Percentiles rank a stretch among this genome's conserved stretches.
These are phyloP conservation scores for Cytospora piceae DNA, from an alignment of 2,329 filamentous ascomycete genomes.

Conservation along the genomic window DNA sequence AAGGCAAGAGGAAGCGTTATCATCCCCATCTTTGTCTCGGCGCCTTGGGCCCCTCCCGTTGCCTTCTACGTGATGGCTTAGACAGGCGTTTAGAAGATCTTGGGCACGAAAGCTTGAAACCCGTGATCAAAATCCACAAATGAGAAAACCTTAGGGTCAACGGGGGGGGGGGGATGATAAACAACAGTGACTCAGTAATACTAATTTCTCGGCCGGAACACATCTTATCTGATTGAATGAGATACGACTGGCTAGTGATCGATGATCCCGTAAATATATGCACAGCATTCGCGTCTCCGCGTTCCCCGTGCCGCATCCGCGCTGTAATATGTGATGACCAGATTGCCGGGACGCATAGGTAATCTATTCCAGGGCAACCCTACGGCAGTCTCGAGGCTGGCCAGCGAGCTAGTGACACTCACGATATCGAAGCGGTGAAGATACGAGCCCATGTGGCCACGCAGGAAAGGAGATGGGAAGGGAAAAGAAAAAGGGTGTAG, in stretches of 20 bases:
- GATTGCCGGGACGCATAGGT: constrained; percentile 24
- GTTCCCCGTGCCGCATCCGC: constrained; percentile 17
- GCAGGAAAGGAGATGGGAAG: not conserved
- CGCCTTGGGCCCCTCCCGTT: constrained; percentile 6
- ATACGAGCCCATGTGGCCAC: constrained; percentile 21
- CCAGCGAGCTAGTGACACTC: not conserved
- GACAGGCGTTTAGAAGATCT: constrained; percentile 3
- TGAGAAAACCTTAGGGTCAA: not conserved
- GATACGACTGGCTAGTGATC: constrained; percentile 11
- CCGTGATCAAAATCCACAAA: constrained; percentile 1
- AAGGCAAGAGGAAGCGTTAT: not conserved
- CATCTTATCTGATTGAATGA: constrained; percentile 7
- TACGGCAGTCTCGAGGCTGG: not conserved
- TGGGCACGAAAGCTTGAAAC: not conserved
- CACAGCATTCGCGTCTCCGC: constrained; percentile 15
- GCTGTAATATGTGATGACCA: constrained; percentile 30
- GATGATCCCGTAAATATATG: constrained; percentile 10
- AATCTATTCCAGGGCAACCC: constrained; percentile 11
- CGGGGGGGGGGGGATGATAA: not conserved
- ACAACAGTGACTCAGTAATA: not conserved
- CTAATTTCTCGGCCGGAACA: constrained; percentile 13
- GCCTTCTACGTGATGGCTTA: constrained; percentile 7
- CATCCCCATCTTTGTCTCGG: constrained; percentile 17
- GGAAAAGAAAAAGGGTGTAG: too few species aligned
- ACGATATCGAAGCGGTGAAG: constrained; percentile 7